phyloP scores from a whole-genome alignment of 1,139 yeast genomes.

The Geotrichum bryndzae region DNA sequence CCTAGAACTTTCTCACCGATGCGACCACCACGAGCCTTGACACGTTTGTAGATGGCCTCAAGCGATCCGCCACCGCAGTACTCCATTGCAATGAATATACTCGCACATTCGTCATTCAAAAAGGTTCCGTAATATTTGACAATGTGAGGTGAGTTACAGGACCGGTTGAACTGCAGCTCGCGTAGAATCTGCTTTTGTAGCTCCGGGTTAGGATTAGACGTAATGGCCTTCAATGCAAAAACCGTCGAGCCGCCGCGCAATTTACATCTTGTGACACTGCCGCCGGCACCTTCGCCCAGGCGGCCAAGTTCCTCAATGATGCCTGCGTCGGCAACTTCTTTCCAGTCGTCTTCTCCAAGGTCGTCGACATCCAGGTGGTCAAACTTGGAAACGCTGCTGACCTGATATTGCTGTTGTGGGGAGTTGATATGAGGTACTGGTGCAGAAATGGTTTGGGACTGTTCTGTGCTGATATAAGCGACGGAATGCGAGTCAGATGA shows the following conservation, averaged over 20 bases:
- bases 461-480: conserved; percentile 12
- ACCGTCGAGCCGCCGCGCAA: conserved; percentile 48
- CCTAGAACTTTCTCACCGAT: conserved; percentile 91
- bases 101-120: conserved; percentile 64
- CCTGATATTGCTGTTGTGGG: not conserved
- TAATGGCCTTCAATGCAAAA: conserved; percentile 78
- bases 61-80: conserved; percentile 90
- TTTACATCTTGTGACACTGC: conserved; percentile 75
- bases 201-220: conserved; percentile 79
- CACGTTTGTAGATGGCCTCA: conserved; percentile 78
- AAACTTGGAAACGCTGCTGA: not conserved
- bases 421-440: conserved; percentile 4
- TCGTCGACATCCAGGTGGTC: conserved; percentile 43
- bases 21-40: conserved; percentile 63
- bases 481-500: conserved; percentile 6
- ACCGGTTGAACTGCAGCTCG: conserved; percentile 79
- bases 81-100: conserved; percentile 91
- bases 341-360: conserved; percentile 77
- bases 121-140: conserved; percentile 92
- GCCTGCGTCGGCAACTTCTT: conserved; percentile 49
- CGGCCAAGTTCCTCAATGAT: conserved; percentile 58
- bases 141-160: conserved; percentile 76
- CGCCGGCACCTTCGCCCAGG: conserved; percentile 94
- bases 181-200: conserved; percentile 76
- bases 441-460: conserved; percentile 1